Evolutionary conservation across 1,284 basidiomycete genomes (phyloP), one percentile per base, ranked within the genome.

Genomic region (Boletus sp.): DNA sequence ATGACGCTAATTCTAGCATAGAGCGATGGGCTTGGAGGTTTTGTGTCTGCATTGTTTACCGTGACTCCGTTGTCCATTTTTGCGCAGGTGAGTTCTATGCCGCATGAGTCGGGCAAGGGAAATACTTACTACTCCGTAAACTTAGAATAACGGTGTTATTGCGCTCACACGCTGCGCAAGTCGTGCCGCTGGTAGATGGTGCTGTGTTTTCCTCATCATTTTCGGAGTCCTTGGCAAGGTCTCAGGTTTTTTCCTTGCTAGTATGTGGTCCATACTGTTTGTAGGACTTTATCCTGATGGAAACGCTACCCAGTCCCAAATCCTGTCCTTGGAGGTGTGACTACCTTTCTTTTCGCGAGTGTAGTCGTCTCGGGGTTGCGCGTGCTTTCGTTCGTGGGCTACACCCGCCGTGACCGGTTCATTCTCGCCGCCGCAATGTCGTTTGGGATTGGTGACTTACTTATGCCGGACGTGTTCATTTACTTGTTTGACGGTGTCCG

Each of bases 281-380:
- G 9, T 19, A 21, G 6, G 21, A 19, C 13, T 11, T 40, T 8
- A 5, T 37, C 31, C 55, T 52, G 11, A 53, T 16, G 13, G 38
- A 44, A 25, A 35, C 21, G 6, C 19, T 23, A 27, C 2, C 23
- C 50, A 73, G 71, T 65, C 53, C 93, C 93, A 1, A 89, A 91
- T 65, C 79, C 91, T 0, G 90, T 95, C 13, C 82, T 95, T 1
- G 93, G 94, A 4, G 92, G 92, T 7, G 89, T 93, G 4, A 94
- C 90, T 17, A 92, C 91, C 4, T 93, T 91, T 77, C 78, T 91
- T 53, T 89, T 89, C 61, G 85, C 86, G 0, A 83, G 78, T 46
- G 88, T 90, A 25, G 79, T 80, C 31, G 80, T 82, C 19, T 90
- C 89, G 0, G 93, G 94, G 52, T 63, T 92, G 43, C 85, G 90